phyloP scores from a whole-genome alignment of 495 filamentous ascomycete genomes.

The Tuber microsphaerosporum region DNA sequence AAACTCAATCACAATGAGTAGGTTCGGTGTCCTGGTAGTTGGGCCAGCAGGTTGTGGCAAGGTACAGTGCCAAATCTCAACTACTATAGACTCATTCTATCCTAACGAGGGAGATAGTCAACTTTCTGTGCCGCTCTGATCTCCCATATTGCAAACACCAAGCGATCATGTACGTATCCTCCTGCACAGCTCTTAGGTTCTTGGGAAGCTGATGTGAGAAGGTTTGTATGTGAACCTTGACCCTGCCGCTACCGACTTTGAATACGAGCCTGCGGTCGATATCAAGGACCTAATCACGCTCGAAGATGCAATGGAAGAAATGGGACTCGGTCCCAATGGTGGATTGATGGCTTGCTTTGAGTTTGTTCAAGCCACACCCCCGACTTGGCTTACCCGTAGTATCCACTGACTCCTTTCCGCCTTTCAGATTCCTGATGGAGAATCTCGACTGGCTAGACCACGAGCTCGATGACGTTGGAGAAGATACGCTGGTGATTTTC shows the following conservation, averaged over 20 bases:
- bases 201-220: slow-evolving; percentile 4
- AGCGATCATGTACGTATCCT: slow-evolving; percentile 58
- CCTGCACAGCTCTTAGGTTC: neutral
- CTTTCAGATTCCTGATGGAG: slow-evolving; percentile 65
- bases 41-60: slow-evolving; percentile 85
- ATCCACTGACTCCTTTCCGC: slow-evolving; percentile 7
- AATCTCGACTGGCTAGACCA: slow-evolving; percentile 93
- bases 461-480: slow-evolving; percentile 73
- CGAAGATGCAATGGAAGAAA: slow-evolving; percentile 97
- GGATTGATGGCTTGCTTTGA: slow-evolving; percentile 98
- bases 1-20: slow-evolving; percentile 59
- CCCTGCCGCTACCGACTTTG: slow-evolving; percentile 87
- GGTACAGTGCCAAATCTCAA: slow-evolving; percentile 45
- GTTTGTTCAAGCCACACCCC: slow-evolving; percentile 35
- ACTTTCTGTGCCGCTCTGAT: slow-evolving; percentile 93
- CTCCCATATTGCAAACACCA: slow-evolving; percentile 79
- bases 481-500: slow-evolving; percentile 93
- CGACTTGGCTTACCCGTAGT: neutral
- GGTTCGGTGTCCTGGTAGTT: slow-evolving; percentile 90
- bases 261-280: slow-evolving; percentile 86
- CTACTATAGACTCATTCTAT: neutral
- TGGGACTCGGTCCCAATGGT: slow-evolving; percentile 87
- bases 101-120: slow-evolving; percentile 50
- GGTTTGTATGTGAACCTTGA: slow-evolving; percentile 96
- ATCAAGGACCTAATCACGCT: slow-evolving; percentile 94